These are phyloP conservation scores for Populus alba DNA, from an alignment of 345 rosid species.

Conservation along the genomic window DNA sequence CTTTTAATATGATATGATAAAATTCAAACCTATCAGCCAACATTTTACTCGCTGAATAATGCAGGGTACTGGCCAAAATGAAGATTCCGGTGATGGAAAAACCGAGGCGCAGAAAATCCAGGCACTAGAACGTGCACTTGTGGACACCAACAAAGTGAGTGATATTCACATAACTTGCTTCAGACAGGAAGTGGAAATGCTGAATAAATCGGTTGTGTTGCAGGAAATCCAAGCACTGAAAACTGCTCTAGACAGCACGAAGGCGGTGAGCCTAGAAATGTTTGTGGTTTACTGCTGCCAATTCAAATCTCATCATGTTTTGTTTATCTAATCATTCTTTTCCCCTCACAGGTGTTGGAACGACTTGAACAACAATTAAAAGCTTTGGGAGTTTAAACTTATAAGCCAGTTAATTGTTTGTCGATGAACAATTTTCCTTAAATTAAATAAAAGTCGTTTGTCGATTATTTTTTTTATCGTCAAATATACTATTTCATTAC, in stretches of 20 bases:
- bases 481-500: too few relatives aligned
- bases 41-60: not conserved
- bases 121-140: slow-evolving; percentile 40
- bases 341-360: slow-evolving; percentile 31
- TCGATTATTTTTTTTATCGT: too few relatives aligned
- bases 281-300: not conserved
- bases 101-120: slow-evolving; percentile 25
- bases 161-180: not conserved
- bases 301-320: not conserved
- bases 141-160: slow-evolving; percentile 13
- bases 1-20: not conserved
- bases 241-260: slow-evolving; percentile 40
- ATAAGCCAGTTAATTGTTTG: not conserved
- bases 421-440: not conserved
- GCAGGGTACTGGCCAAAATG: slow-evolving; percentile 16
- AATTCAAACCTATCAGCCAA: not conserved
- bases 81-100: not conserved
- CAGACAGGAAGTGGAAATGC: not conserved
- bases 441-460: too few relatives aligned
- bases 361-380: slow-evolving; percentile 34
- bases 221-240: slow-evolving; percentile 43
- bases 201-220: not conserved
- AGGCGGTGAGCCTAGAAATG: slow-evolving; percentile 28
- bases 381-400: slow-evolving; percentile 19
- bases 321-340: not conserved